Percentiles rank a stretch among this genome's conserved stretches.
phyloP scores from a whole-genome alignment of 352 stramenopile genomes.

The Blastocystis sp. region DNA sequence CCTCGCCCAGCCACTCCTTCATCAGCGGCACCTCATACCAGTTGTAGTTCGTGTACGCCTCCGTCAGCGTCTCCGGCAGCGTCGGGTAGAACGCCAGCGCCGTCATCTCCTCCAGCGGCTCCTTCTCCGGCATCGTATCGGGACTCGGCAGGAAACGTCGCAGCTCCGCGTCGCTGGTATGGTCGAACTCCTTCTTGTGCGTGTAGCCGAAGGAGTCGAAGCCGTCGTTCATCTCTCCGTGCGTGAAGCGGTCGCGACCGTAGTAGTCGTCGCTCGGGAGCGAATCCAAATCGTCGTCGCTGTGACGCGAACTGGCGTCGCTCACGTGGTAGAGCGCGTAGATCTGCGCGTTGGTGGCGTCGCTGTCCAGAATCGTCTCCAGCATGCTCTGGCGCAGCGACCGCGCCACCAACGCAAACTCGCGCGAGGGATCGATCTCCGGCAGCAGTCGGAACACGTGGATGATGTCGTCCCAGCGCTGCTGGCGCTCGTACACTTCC shows the following conservation, averaged over 20 bases:
- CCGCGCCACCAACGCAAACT: neutral
- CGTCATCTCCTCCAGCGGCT: neutral
- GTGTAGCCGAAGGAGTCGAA: neutral
- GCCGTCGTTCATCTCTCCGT: neutral
- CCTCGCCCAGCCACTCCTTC: neutral
- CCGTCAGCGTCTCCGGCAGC: neutral
- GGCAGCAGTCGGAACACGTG: neutral
- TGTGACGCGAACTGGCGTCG: neutral
- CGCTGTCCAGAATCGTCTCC: neutral
- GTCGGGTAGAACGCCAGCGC: neutral
- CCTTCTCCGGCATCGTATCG: neutral
- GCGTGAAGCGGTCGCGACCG: neutral
- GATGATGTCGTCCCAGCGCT: neutral
- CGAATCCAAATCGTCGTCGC: neutral
- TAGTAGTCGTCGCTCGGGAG: neutral
- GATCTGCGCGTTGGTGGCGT: neutral
- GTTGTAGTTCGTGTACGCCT: neutral
- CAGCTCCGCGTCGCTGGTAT: neutral
- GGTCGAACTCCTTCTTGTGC: neutral
- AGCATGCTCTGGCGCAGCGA: conserved; percentile 24
- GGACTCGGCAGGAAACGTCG: neutral
- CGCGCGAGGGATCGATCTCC: neutral
- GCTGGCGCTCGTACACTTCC: neutral
- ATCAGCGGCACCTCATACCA: neutral
- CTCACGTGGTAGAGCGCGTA: neutral